These are phyloP conservation scores for Penicillium sclerotiorum DNA, from an alignment of 2,329 filamentous ascomycete species.

Conservation along the genomic window DNA sequence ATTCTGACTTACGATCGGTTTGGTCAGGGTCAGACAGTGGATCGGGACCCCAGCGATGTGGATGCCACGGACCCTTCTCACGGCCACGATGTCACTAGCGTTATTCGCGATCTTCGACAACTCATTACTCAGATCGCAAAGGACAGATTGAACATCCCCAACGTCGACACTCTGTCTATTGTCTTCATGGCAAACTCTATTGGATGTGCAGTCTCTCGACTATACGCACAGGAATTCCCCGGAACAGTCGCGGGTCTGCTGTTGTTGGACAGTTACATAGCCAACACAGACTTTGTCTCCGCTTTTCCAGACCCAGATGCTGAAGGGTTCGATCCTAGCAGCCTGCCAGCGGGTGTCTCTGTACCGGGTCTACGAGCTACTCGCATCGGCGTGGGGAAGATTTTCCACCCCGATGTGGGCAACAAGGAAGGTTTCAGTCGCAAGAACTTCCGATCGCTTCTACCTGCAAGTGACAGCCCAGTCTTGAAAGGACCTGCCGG, in stretches of 20 bases:
- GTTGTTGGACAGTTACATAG: not conserved
- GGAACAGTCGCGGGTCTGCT: not conserved
- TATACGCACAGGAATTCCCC: not conserved
- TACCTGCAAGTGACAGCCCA: slow-evolving; percentile 51
- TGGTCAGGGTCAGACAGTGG: not conserved
- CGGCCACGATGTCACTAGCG: not conserved
- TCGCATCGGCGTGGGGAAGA: slow-evolving; percentile 34
- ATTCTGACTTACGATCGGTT: not conserved
- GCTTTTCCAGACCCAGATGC: not conserved
- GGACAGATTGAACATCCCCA: not conserved
- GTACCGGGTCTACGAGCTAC: slow-evolving; percentile 38
- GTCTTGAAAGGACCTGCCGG: slow-evolving; percentile 41
- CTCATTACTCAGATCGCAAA: not conserved
- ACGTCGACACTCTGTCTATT: not conserved
- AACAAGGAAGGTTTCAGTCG: slow-evolving; percentile 56
- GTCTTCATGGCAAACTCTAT: slow-evolving; percentile 1
- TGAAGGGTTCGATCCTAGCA: not conserved
- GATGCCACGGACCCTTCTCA: not conserved
- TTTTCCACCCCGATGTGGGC: slow-evolving; percentile 55
- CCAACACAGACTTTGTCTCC: not conserved
- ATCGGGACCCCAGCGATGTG: not conserved
- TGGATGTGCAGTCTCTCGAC: not conserved
- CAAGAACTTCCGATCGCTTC: slow-evolving; percentile 45
- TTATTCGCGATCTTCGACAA: not conserved
- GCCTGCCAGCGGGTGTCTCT: slow-evolving; percentile 45